Base-by-base conservation (phyloP, 371 early-diverging fungal species). In the Mucor circinelloides region DNA sequence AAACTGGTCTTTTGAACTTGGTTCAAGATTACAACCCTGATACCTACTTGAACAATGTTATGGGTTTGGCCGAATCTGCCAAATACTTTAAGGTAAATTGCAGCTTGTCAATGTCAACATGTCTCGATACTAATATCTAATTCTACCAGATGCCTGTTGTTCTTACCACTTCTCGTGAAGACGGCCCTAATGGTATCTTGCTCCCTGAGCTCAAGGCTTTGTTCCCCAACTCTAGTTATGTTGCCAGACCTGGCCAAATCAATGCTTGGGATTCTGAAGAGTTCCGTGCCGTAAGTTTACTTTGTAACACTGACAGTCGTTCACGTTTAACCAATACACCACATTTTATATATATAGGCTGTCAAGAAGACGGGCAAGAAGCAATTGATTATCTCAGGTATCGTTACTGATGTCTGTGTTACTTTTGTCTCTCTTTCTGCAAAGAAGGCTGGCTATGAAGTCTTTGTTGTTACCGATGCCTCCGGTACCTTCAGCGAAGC, bases 151-250 rank as follows among this genome's bases (percentile, higher is more conserved):
- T n/a, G n/a, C 61, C 71, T 64, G 60, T 60, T 25, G 56, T 74
- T 48, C 32, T 74, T 36, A 74, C 74, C 27, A 71, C 71, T 44
- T 63, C 64, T 64, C 67, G 71, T 52, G 67, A 66, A 61, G 70
- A 74, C 54, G 74, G 75, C 21, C 71, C 75, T 56, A 71, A 74
- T 30, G 75, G 71, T n/a, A n/a, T n/a, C n/a, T n/a, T n/a, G n/a
- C n/a, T n/a, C n/a, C n/a, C n/a, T n/a, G n/a, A n/a, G n/a, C 31
- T 70, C 6, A 64, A 64, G 38, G 57, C 38, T 2, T 60, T 74
- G 66, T 74, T 71, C 66, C 71, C 71, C 34, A 32, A 71, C 58
- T 64, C 66, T 38, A 64, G 68, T 52, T 63, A 60, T 30, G 63
- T 71, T 58, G 48, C 64, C 21, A 68, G 71, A 58, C 74, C 68